Conservation (phyloP, 2,329 filamentous ascomycete species). For the Coniella lustricola region DNA sequence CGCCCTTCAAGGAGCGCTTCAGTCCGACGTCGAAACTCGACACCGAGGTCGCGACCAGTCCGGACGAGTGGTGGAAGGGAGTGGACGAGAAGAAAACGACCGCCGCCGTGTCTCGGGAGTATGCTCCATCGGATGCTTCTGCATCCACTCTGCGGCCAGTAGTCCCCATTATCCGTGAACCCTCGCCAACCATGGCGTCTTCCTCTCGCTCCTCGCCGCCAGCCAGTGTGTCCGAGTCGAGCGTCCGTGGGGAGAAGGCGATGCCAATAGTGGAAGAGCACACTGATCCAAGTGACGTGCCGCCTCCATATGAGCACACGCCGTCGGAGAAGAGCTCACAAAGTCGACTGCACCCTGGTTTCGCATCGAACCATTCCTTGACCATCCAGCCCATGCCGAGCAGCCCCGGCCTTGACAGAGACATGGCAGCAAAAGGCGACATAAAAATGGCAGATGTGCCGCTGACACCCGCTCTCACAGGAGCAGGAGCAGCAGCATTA, state of each 20-base stretch:
- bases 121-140: conserved; percentile 16
- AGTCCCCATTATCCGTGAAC: conserved; percentile 18
- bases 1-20: conserved; percentile 53
- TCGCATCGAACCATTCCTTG: conserved; percentile 47
- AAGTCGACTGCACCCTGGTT: conserved; percentile 48
- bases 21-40: conserved; percentile 27
- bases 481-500: neutral
- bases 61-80: conserved; percentile 32
- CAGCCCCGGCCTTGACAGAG: conserved; percentile 54
- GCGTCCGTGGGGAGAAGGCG: conserved; percentile 31
- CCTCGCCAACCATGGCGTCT: conserved; percentile 20
- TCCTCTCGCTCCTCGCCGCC: conserved; percentile 23
- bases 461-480: conserved; percentile 34
- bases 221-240: conserved; percentile 13
- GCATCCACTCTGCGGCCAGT: conserved; percentile 15
- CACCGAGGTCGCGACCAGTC: conserved; percentile 22
- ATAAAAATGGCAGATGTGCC: conserved; percentile 54
- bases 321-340: conserved; percentile 34
- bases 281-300: conserved; percentile 31
- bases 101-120: conserved; percentile 6
- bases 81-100: conserved; percentile 22
- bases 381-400: conserved; percentile 47
- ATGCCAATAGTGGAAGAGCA: conserved; percentile 33
- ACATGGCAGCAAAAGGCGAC: conserved; percentile 54
- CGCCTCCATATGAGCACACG: conserved; percentile 46